phyloP scores from a whole-genome alignment of 192 early-diverging fungal species.

The Mycoemilia scoparia region DNA sequence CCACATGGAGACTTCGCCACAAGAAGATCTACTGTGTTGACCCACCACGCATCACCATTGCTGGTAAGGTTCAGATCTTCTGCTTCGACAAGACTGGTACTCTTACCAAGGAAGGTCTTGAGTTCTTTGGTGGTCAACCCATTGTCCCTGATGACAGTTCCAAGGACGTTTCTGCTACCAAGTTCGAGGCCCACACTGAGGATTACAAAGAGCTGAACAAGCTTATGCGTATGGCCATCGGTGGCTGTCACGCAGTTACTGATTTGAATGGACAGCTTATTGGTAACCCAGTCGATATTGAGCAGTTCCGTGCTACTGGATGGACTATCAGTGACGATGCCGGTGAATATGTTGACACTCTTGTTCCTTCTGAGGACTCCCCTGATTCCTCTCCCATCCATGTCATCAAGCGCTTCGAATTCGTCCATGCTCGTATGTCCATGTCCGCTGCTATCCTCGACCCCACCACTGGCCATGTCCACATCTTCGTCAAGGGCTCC shows the following conservation, averaged over 20 bases:
- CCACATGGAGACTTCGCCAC: constrained; percentile 30
- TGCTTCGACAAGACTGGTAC: constrained; percentile 60
- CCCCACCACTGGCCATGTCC: constrained; percentile 23
- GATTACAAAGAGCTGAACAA: constrained; percentile 2
- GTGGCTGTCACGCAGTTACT: constrained; percentile 32
- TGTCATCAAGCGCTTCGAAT: constrained; percentile 50
- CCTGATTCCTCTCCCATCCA: constrained; percentile 10
- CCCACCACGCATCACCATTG: constrained; percentile 42
- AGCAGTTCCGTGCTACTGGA: constrained; percentile 12
- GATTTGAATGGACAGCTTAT: constrained; percentile 5
- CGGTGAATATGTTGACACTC: constrained; percentile 44
- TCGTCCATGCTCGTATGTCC: constrained; percentile 45
- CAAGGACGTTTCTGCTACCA: not conserved
- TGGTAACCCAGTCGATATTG: constrained; percentile 9
- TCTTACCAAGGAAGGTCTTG: constrained; percentile 48
- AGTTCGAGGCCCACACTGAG: constrained; percentile 9
- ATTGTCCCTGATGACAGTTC: constrained; percentile 1
- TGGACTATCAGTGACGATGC: constrained; percentile 34
- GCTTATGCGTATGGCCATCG: constrained; percentile 14
- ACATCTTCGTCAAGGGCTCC: constrained; percentile 47
- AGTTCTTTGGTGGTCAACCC: constrained; percentile 30
- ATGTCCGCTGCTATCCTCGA: constrained; percentile 50
- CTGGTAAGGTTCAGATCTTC: constrained; percentile 50
- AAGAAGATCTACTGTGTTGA: constrained; percentile 53
- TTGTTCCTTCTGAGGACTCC: constrained; percentile 8